Evolutionary conservation across 805 yeast genomes (phyloP), one percentile per base, ranked within the genome.

Genomic region (Ogataea pilisensis): DNA sequence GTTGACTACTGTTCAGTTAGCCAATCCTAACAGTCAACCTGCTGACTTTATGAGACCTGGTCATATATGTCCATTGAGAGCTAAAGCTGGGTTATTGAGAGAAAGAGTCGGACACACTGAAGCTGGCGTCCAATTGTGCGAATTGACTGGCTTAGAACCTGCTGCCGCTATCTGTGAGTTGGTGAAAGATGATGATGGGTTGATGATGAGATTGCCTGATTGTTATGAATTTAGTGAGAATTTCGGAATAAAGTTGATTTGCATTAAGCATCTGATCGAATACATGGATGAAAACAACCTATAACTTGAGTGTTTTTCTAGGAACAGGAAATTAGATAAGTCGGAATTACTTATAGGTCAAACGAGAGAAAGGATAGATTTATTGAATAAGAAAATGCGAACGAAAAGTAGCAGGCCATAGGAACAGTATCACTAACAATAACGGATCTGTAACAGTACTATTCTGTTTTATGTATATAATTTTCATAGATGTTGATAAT

Each of bases 81-180:
- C 98, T 3, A 85, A 74, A 17, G 85, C 85, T 19, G 95, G 96
- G 1, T 82, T 95, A 38, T 78, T 93, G 42, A 69, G 80, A 42
- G 66, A 69, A 37, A 84, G 99, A 70, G 72, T 85, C 43, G 99
- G 99, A 13, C 99, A 93, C 61, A 93, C 99, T 9, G 99, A 93
- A 67, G 98, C 99, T 14, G 89, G 88, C 21, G 95, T 93, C 8
- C 95, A 91, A 58, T 71, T 93, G 48, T 82, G 95, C 58, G 67
- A 69, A 55, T 70, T 90, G 55, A 74, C 91, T 6, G 89, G 88
- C 0, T 70, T 85, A 51, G 76, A 77, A 48, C 95, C 93, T 2
- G 99, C 88, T 2, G 95, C 85, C 13, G 93, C 85, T 28, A 91
- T 93, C 53, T 86, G 98, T 63, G 99, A 93, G 68, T 70, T 93